phyloP scores from a whole-genome alignment of 2,329 filamentous ascomycete genomes.

The Aschersonia sp. region DNA sequence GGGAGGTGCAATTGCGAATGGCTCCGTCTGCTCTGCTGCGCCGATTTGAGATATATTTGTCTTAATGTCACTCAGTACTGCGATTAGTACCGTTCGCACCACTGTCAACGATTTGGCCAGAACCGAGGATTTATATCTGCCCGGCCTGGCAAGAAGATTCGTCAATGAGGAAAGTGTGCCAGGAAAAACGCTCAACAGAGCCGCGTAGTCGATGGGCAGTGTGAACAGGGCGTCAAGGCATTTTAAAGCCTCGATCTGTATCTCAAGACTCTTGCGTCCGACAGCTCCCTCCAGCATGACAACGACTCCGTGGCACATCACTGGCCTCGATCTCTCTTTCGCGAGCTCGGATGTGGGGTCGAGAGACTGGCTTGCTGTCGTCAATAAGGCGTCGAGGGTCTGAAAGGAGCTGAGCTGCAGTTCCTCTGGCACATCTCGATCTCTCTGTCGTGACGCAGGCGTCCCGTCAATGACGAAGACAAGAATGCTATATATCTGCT shows the following conservation, averaged over 20 bases:
- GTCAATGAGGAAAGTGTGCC: constrained; percentile 73
- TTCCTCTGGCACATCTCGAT: constrained; percentile 49
- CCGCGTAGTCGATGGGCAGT: constrained; percentile 56
- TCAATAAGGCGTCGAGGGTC: constrained; percentile 54
- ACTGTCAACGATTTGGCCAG: constrained; percentile 47
- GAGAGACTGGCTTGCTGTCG: constrained; percentile 36
- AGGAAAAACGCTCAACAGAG: constrained; percentile 74
- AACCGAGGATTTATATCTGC: constrained; percentile 40
- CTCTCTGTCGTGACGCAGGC: constrained; percentile 33
- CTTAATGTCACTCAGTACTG: constrained; percentile 43
- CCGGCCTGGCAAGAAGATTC: constrained; percentile 57
- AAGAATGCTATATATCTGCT: constrained; percentile 74
- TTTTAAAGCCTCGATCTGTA: constrained; percentile 56
- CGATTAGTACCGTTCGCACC: constrained; percentile 38
- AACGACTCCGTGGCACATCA: constrained; percentile 70
- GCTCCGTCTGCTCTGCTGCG: constrained; percentile 11
- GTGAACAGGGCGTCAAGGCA: constrained; percentile 48
- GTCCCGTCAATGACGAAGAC: constrained; percentile 67
- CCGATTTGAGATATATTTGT: constrained; percentile 25
- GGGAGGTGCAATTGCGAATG: not conserved
- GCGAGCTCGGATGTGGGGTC: constrained; percentile 33
- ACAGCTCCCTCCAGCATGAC: constrained; percentile 63
- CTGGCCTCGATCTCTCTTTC: constrained; percentile 51
- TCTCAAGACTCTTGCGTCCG: constrained; percentile 46
- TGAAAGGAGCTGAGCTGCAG: constrained; percentile 56